Evolutionary conservation across 495 filamentous ascomycete species (phyloP).

Genomic region (Tetracladium marchalianum): DNA sequence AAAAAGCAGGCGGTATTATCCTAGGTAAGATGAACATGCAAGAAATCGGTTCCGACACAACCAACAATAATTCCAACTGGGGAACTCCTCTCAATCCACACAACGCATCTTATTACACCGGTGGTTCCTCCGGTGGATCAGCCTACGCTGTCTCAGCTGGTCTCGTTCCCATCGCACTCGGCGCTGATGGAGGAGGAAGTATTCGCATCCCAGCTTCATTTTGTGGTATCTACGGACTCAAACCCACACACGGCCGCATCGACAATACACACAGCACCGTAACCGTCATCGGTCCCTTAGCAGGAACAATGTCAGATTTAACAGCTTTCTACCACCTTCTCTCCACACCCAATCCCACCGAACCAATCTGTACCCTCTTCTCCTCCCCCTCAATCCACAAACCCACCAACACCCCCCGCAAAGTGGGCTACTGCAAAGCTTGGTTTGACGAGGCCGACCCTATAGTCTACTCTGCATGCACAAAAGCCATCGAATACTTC

Average conservation of each 20-base stretch:
- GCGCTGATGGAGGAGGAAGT: constrained; percentile 80
- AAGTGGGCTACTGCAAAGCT: constrained; percentile 57
- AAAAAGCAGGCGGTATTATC: constrained; percentile 71
- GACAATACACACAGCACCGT: constrained; percentile 50
- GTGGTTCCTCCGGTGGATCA: constrained; percentile 79
- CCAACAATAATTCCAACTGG: constrained; percentile 70
- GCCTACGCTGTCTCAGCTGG: constrained; percentile 70
- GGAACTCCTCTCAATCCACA: constrained; percentile 82
- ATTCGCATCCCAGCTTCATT: constrained; percentile 74
- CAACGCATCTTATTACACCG: constrained; percentile 71
- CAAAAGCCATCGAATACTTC: constrained; percentile 52
- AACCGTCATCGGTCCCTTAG: constrained; percentile 67
- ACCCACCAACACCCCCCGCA: constrained; percentile 16
- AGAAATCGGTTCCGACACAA: constrained; percentile 76
- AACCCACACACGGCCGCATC: constrained; percentile 70
- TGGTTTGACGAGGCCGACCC: constrained; percentile 66
- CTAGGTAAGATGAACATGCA: constrained; percentile 89
- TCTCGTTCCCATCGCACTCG: constrained; percentile 71
- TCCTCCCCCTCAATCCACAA: constrained; percentile 22
- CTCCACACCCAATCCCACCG: constrained; percentile 53
- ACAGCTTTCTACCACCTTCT: constrained; percentile 70
- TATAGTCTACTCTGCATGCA: constrained; percentile 48
- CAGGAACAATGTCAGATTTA: constrained; percentile 70
- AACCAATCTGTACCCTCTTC: constrained; percentile 17
- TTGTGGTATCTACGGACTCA: constrained; percentile 84